These are phyloP conservation scores for Penicillium sp. DNA, from an alignment of 2,329 filamentous ascomycete genomes.

Conservation along the genomic window DNA sequence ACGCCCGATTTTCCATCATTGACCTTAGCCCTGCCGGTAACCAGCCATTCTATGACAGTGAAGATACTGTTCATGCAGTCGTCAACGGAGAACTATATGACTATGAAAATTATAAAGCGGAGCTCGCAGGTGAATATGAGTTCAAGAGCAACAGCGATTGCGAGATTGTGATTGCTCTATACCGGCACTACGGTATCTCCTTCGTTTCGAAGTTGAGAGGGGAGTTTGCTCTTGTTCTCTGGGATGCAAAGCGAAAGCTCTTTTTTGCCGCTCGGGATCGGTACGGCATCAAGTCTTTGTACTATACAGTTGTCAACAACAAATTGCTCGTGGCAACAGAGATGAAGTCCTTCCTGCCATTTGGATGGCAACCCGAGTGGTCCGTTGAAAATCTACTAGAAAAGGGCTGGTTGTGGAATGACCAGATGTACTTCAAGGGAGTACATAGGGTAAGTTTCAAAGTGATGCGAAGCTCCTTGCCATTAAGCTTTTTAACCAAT, in stretches of 20 bases:
- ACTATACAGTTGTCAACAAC: conserved; percentile 52
- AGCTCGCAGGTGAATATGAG: conserved; percentile 45
- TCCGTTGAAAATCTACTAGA: conserved; percentile 54
- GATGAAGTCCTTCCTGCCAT: conserved; percentile 58
- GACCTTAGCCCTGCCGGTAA: conserved; percentile 54
- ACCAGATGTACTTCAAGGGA: conserved; percentile 56
- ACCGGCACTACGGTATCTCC: conserved; percentile 54
- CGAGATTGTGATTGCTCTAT: conserved; percentile 60
- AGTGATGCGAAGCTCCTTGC: not conserved
- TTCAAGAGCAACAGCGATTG: conserved; percentile 57
- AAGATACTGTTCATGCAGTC: conserved; percentile 57
- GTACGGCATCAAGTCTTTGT: conserved; percentile 63
- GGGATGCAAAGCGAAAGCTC: conserved; percentile 49
- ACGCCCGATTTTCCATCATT: conserved; percentile 59
- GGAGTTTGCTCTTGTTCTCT: conserved; percentile 61
- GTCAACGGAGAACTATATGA: conserved; percentile 67
- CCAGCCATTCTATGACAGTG: conserved; percentile 53
- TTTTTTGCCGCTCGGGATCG: conserved; percentile 59
- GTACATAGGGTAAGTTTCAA: conserved; percentile 46
- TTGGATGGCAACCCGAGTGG: conserved; percentile 61
- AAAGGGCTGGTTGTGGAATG: conserved; percentile 50
- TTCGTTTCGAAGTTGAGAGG: conserved; percentile 56
- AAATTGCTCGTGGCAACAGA: conserved; percentile 58
- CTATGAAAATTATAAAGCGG: conserved; percentile 50
- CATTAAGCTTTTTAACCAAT: not conserved